These are phyloP conservation scores for Penicillium alfredii DNA, from an alignment of 495 filamentous ascomycete genomes.

Conservation along the genomic window DNA sequence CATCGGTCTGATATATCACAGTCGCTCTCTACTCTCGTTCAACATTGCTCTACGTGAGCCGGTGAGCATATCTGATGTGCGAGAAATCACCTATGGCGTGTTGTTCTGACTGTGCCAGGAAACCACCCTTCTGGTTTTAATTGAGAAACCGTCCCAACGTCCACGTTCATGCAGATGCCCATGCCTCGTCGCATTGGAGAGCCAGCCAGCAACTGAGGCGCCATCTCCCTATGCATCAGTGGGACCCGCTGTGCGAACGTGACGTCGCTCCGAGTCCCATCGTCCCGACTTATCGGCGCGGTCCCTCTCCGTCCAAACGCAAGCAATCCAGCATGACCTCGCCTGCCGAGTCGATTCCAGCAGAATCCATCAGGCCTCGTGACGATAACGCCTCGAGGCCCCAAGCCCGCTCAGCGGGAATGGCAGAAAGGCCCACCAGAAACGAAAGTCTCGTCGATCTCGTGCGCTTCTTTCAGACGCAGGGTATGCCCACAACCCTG, in stretches of 20 bases:
- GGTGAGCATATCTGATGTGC: no score
- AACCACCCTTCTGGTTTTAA: no score
- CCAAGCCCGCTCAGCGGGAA: constrained; percentile 23
- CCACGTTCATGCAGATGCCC: no score
- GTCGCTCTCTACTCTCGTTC: constrained; percentile 3
- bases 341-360: constrained; percentile 12
- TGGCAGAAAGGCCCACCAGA: constrained; percentile 19
- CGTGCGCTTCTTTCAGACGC: constrained; percentile 35
- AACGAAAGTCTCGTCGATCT: constrained; percentile 35
- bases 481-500: constrained; percentile 17
- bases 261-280: constrained; percentile 39
- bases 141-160: no score
- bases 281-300: constrained; percentile 35
- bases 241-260: constrained; percentile 22
- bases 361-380: constrained; percentile 1
- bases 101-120: no score
- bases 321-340: constrained; percentile 28
- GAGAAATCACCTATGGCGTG: no score
- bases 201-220: constrained; percentile 16
- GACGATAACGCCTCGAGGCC: constrained; percentile 4
- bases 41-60: no score
- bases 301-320: constrained; percentile 24
- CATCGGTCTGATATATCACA: constrained; percentile 2
- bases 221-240: constrained; percentile 29
- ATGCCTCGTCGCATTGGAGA: constrained; percentile 20